Percentiles rank a stretch among this genome's conserved stretches.
Evolutionary conservation across 1,284 basidiomycete species (phyloP).

Genomic region (Microbotryum intermedium): DNA sequence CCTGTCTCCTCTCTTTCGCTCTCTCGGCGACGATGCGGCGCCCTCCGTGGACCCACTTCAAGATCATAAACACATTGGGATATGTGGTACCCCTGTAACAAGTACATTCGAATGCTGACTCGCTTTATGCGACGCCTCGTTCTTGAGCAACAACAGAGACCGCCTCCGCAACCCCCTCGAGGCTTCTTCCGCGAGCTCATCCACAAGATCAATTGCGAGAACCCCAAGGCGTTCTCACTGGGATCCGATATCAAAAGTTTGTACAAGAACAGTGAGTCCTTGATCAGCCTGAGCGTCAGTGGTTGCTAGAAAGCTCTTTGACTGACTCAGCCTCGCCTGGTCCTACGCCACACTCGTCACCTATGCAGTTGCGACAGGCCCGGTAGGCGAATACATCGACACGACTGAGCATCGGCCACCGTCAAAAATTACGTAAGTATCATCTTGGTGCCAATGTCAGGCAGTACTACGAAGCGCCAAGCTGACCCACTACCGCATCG

Average conservation of each 20-base stretch:
- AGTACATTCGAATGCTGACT: background rate
- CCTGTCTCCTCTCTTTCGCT: background rate
- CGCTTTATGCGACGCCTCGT: background rate
- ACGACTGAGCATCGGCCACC: conserved; percentile 57
- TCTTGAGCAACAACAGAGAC: conserved; percentile 13
- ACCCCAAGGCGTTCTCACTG: conserved; percentile 39
- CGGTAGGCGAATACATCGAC: conserved; percentile 50
- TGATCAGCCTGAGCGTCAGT: too few species aligned
- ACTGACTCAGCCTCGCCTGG: background rate
- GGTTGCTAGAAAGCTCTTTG: background rate
- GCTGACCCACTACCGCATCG: background rate
- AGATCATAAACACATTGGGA: too few species aligned
- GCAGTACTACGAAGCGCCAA: conserved; percentile 6
- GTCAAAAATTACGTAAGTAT: conserved; percentile 55
- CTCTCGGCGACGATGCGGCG: background rate
- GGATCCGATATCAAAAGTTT: conserved; percentile 38
- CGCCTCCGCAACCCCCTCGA: conserved; percentile 14
- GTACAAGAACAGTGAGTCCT: conserved; percentile 37
- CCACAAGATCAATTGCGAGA: conserved; percentile 35
- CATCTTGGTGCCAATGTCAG: conserved; percentile 6
- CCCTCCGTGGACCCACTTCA: background rate
- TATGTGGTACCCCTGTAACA: too few species aligned
- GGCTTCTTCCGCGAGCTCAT: conserved; percentile 38
- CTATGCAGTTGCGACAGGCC: conserved; percentile 35
- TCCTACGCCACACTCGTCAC: background rate